Base-by-base conservation (phyloP, 768 basidiomycete genomes). In the Hysterangium stoloniferum region DNA sequence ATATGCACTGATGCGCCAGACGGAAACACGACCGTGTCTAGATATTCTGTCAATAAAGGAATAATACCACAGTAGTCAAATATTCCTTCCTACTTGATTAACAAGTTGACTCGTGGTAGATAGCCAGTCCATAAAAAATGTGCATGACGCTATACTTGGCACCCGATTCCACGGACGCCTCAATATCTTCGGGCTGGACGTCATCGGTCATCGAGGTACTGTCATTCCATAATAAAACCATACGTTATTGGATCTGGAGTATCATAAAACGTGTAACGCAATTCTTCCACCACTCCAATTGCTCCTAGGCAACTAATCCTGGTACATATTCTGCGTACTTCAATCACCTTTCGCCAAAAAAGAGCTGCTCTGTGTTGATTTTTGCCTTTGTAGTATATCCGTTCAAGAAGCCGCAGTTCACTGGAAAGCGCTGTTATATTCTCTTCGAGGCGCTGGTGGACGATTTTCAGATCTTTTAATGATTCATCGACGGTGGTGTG, bases 321-420 rank as follows among this genome's bases (percentile, higher is more conserved):
- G 9, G 65, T 63, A 19, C 71, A 71, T 57, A 75, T 77, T 47
- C 78, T 72, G 54, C 82, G 71, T 17, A 82, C 69, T 59, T 89
- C 88, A 8, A 61, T 58, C 13, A 83, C 68, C 27, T 78, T 78
- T 58, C 75, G 70, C 83, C 85, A 89, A 62, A 86, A 87, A 9
- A 87, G 64, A 22, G 82, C 75, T 3, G 71, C 61, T 27, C 79
- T 74, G 61, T 86, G 84, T 58, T 91, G 87, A 56, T 88, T 90
- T 60, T 84, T 86, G 55, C 78, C 79, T 57, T 86, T 86, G 67
- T 90, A 89, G 61, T 81, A 82, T 1, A 89, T 61, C 53, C 82
- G 71, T 57, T 82, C 78, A 31, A 89, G 68, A 17, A 85, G 63
- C 45, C 74, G 74, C 4, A 78, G 61, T 57, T 87, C 84, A 24